Percentiles rank a stretch among this genome's conserved stretches.
phyloP scores from a whole-genome alignment of 257 asterid genomes.

The Striga asiatica region DNA sequence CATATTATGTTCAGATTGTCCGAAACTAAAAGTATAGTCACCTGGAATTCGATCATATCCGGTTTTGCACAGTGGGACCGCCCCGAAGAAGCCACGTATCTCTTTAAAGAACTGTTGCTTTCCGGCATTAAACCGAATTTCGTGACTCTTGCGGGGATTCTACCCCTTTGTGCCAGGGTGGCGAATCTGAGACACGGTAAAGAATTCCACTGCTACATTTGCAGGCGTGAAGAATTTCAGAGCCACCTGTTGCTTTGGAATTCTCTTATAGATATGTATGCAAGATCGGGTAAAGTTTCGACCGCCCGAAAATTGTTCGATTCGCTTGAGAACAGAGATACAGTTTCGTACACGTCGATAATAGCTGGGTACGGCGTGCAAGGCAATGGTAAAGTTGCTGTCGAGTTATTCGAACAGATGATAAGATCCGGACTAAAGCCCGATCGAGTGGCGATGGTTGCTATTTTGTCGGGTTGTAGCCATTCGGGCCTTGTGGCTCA shows the following conservation, averaged over 20 bases:
- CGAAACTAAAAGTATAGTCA: conserved; percentile 31
- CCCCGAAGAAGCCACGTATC: conserved; percentile 55
- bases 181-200: conserved; percentile 70
- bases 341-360: conserved; percentile 72
- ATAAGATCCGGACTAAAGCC: conserved; percentile 43
- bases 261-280: conserved; percentile 69
- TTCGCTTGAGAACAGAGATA: conserved; percentile 51
- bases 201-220: conserved; percentile 70
- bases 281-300: conserved; percentile 67
- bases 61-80: conserved; percentile 50
- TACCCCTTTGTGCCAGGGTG: conserved; percentile 76
- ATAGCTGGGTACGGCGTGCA: conserved; percentile 74
- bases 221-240: conserved; percentile 37
- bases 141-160: conserved; percentile 68
- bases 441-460: conserved; percentile 67
- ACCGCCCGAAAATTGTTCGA: conserved; percentile 58
- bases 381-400: conserved; percentile 62
- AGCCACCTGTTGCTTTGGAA: conserved; percentile 53
- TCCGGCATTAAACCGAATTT: conserved; percentile 49
- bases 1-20: conserved; percentile 36
- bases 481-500: conserved; percentile 72
- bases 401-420: conserved; percentile 63
- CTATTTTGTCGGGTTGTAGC: conserved; percentile 74
- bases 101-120: conserved; percentile 52
- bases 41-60: conserved; percentile 84